These are phyloP conservation scores for Globisporangium ultimum DNA, from an alignment of 352 stramenopile species.

Conservation along the genomic window DNA sequence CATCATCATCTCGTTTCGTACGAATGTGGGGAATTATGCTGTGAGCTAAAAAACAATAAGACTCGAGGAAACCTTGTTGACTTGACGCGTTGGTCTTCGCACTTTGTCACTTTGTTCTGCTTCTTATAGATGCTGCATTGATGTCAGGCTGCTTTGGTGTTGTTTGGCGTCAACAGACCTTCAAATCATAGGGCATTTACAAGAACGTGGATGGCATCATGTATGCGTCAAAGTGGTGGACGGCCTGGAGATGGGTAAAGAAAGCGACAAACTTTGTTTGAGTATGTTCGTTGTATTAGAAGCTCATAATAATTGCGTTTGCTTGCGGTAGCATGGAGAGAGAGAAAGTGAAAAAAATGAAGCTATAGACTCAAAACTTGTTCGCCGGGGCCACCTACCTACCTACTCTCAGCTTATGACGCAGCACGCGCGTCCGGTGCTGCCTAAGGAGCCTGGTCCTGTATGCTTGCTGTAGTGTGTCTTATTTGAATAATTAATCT, in stretches of 20 bases:
- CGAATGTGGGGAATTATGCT: slow-evolving; percentile 19
- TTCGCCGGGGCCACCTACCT: neutral
- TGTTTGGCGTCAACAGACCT: too few species aligned
- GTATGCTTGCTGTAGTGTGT: slow-evolving; percentile 81
- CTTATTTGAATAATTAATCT: slow-evolving; percentile 70
- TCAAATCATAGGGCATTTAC: too few species aligned
- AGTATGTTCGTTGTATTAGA: neutral
- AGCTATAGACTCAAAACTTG: slow-evolving; percentile 6
- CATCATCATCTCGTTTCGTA: slow-evolving; percentile 17
- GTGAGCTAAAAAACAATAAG: slow-evolving; percentile 19
- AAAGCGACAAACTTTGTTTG: too few species aligned
- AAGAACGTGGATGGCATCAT: too few species aligned
- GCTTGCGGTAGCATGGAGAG: too few species aligned
- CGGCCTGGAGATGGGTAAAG: neutral
- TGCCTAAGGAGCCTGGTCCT: slow-evolving; percentile 25
- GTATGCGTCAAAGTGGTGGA: too few species aligned
- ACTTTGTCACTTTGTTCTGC: neutral
- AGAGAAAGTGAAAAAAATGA: too few species aligned
- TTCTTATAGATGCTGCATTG: slow-evolving; percentile 1
- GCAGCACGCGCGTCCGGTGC: slow-evolving; percentile 32
- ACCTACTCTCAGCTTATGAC: slow-evolving; percentile 33
- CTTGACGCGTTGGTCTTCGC: neutral
- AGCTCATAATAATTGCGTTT: too few species aligned
- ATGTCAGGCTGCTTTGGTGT: neutral
- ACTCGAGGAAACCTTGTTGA: slow-evolving; percentile 13